These are phyloP conservation scores for Eucalyptus erythrocorys DNA, from an alignment of 345 rosid genomes.

Conservation along the genomic window DNA sequence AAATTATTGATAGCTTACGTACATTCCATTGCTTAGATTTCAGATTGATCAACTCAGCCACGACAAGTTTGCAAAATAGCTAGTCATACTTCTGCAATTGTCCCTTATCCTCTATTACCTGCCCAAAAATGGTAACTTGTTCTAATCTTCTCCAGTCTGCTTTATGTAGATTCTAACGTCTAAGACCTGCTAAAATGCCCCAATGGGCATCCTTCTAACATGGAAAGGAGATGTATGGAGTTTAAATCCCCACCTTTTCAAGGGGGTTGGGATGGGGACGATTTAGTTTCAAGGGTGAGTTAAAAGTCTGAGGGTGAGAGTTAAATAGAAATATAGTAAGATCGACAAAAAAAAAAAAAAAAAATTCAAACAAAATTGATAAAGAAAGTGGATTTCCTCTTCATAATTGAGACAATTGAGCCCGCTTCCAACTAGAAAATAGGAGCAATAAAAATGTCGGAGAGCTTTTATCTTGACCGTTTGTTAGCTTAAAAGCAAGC, in stretches of 20 bases:
- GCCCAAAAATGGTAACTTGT: neutral
- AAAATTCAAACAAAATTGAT: neutral
- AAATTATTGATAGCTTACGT: neutral
- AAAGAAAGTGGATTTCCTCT: neutral
- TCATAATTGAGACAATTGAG: neutral
- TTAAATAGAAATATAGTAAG: too few relatives aligned
- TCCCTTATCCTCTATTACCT: neutral
- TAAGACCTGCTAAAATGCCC: neutral
- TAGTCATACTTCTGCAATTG: neutral
- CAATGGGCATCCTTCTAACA: too few relatives aligned
- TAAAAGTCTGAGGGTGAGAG: too few relatives aligned
- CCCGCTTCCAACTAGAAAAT: neutral
- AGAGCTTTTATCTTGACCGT: neutral
- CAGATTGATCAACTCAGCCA: too few relatives aligned
- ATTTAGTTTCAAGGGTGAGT: too few relatives aligned
- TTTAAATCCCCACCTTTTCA: too few relatives aligned
- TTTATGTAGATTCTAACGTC: neutral
- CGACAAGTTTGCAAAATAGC: neutral
- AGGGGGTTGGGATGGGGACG: too few relatives aligned
- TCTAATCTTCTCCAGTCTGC: neutral
- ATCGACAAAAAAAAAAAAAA: too few relatives aligned
- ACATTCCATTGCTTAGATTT: neutral
- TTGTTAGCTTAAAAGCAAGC: neutral
- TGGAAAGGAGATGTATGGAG: too few relatives aligned
- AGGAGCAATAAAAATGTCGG: neutral